Conservation (phyloP, 139 green algal genomes). For the Picochlorum sp. region DNA sequence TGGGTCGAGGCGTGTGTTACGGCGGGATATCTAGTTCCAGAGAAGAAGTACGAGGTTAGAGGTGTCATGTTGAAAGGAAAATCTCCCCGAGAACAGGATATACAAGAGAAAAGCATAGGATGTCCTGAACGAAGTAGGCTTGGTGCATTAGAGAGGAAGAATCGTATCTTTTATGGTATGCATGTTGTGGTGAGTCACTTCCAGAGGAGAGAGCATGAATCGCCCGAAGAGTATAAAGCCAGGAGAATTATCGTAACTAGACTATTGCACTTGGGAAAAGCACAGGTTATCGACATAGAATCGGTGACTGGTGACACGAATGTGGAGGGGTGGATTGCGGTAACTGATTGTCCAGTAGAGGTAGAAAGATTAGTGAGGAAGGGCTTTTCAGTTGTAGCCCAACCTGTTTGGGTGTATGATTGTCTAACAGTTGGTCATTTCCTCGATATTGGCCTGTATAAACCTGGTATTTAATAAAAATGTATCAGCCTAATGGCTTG, state of each 20-base stretch:
- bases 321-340: too few species aligned
- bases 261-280: too few species aligned
- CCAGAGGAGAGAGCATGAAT: neutral
- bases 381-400: neutral
- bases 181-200: neutral
- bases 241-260: too few species aligned
- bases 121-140: neutral
- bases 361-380: neutral
- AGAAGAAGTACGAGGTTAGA: conserved; percentile 18
- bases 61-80: conserved; percentile 4
- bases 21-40: conserved; percentile 8
- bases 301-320: too few species aligned
- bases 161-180: neutral
- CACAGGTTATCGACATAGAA: too few species aligned
- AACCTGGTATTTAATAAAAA: too few species aligned
- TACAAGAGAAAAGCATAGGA: neutral
- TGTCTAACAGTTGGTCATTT: neutral
- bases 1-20: conserved; percentile 25
- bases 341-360: neutral
- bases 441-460: too few species aligned
- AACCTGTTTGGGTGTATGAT: neutral
- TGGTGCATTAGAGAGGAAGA: neutral
- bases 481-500: too few species aligned
- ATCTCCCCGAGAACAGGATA: neutral
- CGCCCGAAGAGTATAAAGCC: neutral